Evolutionary conservation across 176 grass and related monocot species (phyloP).

Genomic region (Oryza australiensis): DNA sequence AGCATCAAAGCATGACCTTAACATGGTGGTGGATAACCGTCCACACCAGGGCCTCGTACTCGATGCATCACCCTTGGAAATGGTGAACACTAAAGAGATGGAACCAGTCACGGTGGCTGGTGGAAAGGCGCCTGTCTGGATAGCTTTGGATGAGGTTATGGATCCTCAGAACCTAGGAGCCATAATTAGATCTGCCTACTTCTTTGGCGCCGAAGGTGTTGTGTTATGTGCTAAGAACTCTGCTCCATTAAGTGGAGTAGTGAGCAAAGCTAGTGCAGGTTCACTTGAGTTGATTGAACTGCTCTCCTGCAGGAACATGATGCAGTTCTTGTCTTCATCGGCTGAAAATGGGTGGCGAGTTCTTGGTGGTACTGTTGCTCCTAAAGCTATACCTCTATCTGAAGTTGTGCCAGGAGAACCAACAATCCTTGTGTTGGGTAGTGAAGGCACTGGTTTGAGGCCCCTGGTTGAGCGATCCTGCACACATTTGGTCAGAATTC

Average conservation of each 20-base stretch:
- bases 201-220: conserved; percentile 77
- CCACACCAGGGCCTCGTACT: conserved; percentile 94
- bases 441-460: conserved; percentile 87
- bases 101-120: conserved; percentile 56
- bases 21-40: conserved; percentile 86
- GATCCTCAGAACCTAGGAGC: conserved; percentile 99
- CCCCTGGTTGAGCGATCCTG: conserved; percentile 87
- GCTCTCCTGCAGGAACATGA: conserved; percentile 93
- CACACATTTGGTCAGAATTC: conserved; percentile 85
- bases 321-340: conserved; percentile 93
- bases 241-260: conserved; percentile 90
- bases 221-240: conserved; percentile 95
- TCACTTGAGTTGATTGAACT: conserved; percentile 93
- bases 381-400: conserved; percentile 70
- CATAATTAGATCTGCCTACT: conserved; percentile 95
- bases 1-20: conserved; percentile 90
- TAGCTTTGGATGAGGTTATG: conserved; percentile 95
- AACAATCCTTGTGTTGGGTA: conserved; percentile 95
- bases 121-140: conserved; percentile 70
- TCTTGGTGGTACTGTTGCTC: conserved; percentile 81
- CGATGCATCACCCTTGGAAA: conserved; percentile 92
- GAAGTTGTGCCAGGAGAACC: conserved; percentile 62
- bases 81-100: conserved; percentile 73
- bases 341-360: conserved; percentile 91
- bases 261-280: conserved; percentile 94